Conservation (phyloP, 345 rosid genomes). For the Aquilaria yunnanensis region DNA sequence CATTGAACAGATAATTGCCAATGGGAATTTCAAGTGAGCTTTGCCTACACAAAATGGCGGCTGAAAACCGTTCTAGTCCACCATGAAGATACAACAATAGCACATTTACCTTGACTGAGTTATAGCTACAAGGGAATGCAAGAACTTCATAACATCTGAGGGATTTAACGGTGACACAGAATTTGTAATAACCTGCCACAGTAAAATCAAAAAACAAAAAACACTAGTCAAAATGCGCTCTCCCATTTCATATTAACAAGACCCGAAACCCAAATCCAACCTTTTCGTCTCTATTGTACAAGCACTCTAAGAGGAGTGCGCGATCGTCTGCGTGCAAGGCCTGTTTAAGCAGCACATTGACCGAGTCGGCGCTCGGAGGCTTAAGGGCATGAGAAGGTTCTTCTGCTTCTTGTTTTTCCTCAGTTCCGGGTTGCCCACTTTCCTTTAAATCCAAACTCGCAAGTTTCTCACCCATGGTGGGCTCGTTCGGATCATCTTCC, state of each 20-base stretch:
- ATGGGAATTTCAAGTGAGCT: too few relatives aligned
- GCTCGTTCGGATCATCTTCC: constrained; percentile 67
- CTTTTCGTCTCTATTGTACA: constrained; percentile 86
- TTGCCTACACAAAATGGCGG: too few relatives aligned
- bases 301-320: constrained; percentile 80
- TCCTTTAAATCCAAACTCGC: constrained; percentile 44
- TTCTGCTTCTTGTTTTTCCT: constrained; percentile 26
- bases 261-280: constrained; percentile 19
- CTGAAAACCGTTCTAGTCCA: too few relatives aligned
- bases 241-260: background rate
- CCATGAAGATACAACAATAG: too few relatives aligned
- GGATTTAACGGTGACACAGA: constrained; percentile 64
- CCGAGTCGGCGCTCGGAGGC: constrained; percentile 91
- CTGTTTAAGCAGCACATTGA: constrained; percentile 75
- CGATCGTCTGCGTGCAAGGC: constrained; percentile 88
- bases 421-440: constrained; percentile 19
- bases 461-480: constrained; percentile 91
- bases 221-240: too few relatives aligned
- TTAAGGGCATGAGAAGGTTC: constrained; percentile 34
- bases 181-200: constrained; percentile 75
- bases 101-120: constrained; percentile 62
- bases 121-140: constrained; percentile 64
- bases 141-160: constrained; percentile 73
- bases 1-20: too few relatives aligned
- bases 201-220: background rate